A percentile compares a stretch with the other conserved stretches of the same genome.
phyloP scores from a whole-genome alignment of 176 grass and related monocot species.

The Leersia perrieri region DNA sequence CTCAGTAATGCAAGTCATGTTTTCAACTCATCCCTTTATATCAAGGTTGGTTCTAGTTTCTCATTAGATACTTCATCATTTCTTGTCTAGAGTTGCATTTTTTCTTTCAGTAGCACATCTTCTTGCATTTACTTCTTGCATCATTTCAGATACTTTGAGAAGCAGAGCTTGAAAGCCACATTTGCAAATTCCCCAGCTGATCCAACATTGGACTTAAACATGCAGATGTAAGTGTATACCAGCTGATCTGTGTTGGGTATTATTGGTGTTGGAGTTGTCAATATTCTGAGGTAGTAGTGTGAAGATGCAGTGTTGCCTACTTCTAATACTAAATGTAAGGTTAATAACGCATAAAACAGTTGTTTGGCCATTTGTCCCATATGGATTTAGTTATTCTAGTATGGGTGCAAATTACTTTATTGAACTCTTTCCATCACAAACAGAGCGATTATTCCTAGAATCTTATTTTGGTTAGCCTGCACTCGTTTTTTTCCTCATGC shows the following conservation, averaged over 20 bases:
- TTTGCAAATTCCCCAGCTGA: constrained; percentile 67
- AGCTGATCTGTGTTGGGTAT: background rate
- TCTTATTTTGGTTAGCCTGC: background rate
- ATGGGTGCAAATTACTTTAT: constrained; percentile 7
- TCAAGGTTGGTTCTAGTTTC: constrained; percentile 52
- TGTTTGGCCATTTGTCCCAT: background rate
- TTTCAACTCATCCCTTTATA: constrained; percentile 74
- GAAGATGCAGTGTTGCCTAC: background rate
- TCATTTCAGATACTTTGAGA: constrained; percentile 75
- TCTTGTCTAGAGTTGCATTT: constrained; percentile 13
- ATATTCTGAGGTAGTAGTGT: constrained; percentile 1
- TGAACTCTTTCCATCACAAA: background rate
- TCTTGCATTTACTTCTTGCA: background rate
- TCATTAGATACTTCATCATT: background rate
- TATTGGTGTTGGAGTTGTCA: background rate
- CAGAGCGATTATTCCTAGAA: background rate
- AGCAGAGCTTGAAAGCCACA: constrained; percentile 85
- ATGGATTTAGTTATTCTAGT: background rate
- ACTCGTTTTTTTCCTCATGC: background rate
- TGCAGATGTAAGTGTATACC: constrained; percentile 76
- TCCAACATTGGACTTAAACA: constrained; percentile 91
- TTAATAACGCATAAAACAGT: background rate
- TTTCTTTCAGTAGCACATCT: background rate
- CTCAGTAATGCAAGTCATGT: constrained; percentile 96
- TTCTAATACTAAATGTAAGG: constrained; percentile 19